Evolutionary conservation across 352 stramenopile species (phyloP).

Genomic region (Phytophthora rubi): DNA sequence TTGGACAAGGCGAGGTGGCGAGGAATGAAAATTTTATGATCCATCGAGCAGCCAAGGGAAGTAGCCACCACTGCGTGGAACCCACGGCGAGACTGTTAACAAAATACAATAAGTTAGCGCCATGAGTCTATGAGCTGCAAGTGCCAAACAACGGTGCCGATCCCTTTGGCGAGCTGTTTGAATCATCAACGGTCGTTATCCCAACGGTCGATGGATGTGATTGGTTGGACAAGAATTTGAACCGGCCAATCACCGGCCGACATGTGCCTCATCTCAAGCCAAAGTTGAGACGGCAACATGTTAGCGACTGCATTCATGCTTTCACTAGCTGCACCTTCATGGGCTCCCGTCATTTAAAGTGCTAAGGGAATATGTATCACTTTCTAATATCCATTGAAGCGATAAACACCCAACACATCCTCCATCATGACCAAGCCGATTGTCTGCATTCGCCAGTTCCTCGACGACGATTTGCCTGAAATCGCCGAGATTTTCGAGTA

Average conservation of each 20-base stretch:
- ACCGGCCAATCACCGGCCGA: background rate
- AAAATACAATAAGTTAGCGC: background rate
- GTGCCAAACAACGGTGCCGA: background rate
- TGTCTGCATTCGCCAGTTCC: slow-evolving; percentile 46
- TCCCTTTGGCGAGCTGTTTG: slow-evolving; percentile 1
- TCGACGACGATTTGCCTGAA: slow-evolving; percentile 31
- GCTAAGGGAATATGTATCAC: background rate
- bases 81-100: background rate
- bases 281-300: slow-evolving; percentile 26
- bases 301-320: background rate
- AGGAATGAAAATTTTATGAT: no score
- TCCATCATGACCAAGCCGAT: slow-evolving; percentile 13
- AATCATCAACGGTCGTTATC: slow-evolving; percentile 22
- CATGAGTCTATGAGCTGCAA: background rate
- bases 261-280: slow-evolving; percentile 20
- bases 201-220: slow-evolving; percentile 3
- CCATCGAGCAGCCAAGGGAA: no score
- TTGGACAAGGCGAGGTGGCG: no score
- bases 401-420: background rate
- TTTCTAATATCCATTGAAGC: slow-evolving; percentile 1
- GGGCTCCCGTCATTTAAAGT: no score
- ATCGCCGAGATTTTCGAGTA: slow-evolving; percentile 45
- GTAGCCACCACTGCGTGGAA: no score
- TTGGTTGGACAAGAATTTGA: background rate
- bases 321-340: background rate